phyloP scores from a whole-genome alignment of 768 basidiomycete species.

The Serendipita sp. region DNA sequence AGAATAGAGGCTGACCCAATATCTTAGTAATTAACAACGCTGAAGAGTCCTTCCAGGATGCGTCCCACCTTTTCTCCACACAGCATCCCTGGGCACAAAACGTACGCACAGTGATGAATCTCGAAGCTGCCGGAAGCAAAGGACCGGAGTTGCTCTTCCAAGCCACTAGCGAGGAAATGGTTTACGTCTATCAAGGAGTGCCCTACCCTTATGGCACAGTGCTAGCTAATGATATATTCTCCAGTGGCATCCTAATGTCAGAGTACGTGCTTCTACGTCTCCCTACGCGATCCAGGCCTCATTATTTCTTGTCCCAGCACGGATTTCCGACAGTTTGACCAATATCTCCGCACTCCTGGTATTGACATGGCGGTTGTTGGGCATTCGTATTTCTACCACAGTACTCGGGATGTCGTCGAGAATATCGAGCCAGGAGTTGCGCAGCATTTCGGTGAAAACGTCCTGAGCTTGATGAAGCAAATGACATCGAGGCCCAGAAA shows the following conservation, averaged over 20 bases:
- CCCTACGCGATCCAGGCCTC: constrained; percentile 8
- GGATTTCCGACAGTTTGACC: constrained; percentile 87
- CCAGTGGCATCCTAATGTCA: constrained; percentile 75
- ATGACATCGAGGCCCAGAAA: constrained; percentile 36
- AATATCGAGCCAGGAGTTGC: constrained; percentile 76
- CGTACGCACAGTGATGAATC: constrained; percentile 73
- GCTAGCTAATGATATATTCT: constrained; percentile 83
- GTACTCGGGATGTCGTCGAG: constrained; percentile 73
- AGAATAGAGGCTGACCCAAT: background rate
- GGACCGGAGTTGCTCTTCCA: constrained; percentile 90
- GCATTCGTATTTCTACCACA: constrained; percentile 89
- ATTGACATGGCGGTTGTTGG: constrained; percentile 87
- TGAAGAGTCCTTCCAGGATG: constrained; percentile 90
- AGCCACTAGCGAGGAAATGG: constrained; percentile 91
- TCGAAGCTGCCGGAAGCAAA: constrained; percentile 82
- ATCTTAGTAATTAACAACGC: constrained; percentile 79
- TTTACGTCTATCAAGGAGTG: constrained; percentile 72
- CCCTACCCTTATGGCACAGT: constrained; percentile 81
- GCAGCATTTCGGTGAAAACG: constrained; percentile 82
- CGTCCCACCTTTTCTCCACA: constrained; percentile 83
- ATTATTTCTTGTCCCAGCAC: constrained; percentile 40
- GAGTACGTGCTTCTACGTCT: constrained; percentile 40
- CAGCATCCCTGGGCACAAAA: constrained; percentile 62
- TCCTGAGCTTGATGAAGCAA: constrained; percentile 59
- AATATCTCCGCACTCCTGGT: constrained; percentile 80